Evolutionary conservation across 2,329 filamentous ascomycete species (phyloP), one percentile per base, ranked within the genome.

Genomic region (Nothopassalora personata): DNA sequence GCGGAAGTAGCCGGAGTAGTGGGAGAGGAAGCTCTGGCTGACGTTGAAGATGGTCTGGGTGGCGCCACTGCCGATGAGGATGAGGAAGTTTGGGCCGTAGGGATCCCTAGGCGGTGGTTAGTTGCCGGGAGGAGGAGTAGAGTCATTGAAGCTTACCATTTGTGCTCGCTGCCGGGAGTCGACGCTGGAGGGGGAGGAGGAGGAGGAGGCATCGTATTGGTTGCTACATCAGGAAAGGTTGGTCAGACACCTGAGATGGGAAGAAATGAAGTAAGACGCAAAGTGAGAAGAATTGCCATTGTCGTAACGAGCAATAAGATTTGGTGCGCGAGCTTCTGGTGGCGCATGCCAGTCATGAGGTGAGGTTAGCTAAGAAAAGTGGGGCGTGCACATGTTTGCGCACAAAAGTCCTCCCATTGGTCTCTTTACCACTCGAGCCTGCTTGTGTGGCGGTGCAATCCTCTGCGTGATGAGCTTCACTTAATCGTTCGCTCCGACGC

Each of bases 111-210:
- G 11, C 27, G 52, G 7, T 30, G n/a, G 34, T 39, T 11, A 34
- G 28, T 54, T 18, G 34, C 23, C 18, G 52, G 4, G 18, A 19
- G 31, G 9, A 31, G 8, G 15, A 19, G 11, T 1, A 15, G 15
- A 31, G n/a, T 10, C 7, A 7, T 5, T 11, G 5, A 9, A 4
- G 30, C 49, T 10, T 31, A 52, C 49, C 53, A 54, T 28, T 13
- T 27, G n/a, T n/a, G 34, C 36, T 54, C 53, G 36, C 53, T 54
- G 36, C 53, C 53, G 43, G 53, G 53, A n/a, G 53, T 54, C 9
- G 53, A 54, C 23, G 53, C 53, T 27, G 53, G 53, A 52, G 23
- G 23, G 3, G 3, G 23, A 23, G 49, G 31, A 15, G 23, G 23
- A 23, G 3, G 23, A 23, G 49, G 31, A 15, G 33, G 13, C 18